phyloP scores from a whole-genome alignment of 2,329 filamentous ascomycete genomes.

The Cladosporium sp. region DNA sequence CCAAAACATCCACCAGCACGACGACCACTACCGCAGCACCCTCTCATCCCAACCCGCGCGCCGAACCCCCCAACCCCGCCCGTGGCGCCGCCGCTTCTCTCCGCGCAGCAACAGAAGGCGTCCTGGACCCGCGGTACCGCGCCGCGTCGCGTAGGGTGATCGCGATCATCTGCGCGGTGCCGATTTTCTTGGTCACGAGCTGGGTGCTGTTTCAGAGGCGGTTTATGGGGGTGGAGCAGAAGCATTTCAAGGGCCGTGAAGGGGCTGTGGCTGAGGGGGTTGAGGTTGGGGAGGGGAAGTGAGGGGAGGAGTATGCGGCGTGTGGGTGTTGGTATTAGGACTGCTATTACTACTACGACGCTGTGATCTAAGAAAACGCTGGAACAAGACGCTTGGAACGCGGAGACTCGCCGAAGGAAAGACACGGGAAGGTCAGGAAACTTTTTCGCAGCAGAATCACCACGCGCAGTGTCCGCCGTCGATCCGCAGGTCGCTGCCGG shows the following conservation, averaged over 20 bases:
- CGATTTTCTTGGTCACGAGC: constrained; percentile 22
- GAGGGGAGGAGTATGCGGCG: neutral
- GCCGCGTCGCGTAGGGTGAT: constrained; percentile 18
- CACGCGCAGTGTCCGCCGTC: constrained; percentile 51
- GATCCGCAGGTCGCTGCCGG: constrained; percentile 48
- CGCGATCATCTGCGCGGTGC: constrained; percentile 22
- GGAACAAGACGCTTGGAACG: no score
- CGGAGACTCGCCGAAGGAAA: neutral
- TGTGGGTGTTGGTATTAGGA: no score
- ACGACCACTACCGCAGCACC: neutral
- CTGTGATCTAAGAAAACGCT: no score
- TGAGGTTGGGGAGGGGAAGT: constrained; percentile 1
- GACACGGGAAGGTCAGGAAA: constrained; percentile 3
- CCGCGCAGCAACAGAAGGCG: constrained; percentile 19
- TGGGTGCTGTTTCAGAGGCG: constrained; percentile 25
- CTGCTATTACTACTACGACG: no score
- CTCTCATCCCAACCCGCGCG: neutral
- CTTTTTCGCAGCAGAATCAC: constrained; percentile 26
- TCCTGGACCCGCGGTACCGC: constrained; percentile 24
- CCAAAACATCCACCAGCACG: neutral
- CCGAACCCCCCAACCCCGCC: constrained; percentile 15
- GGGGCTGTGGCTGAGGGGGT: neutral
- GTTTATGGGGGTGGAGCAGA: constrained; percentile 25
- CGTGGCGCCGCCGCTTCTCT: constrained; percentile 21
- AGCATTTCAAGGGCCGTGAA: constrained; percentile 11